A percentile compares a stretch with the other conserved stretches of the same genome.
Evolutionary conservation across 2,329 filamentous ascomycete genomes (phyloP).

Genomic region (Thielaviopsis euricoi): DNA sequence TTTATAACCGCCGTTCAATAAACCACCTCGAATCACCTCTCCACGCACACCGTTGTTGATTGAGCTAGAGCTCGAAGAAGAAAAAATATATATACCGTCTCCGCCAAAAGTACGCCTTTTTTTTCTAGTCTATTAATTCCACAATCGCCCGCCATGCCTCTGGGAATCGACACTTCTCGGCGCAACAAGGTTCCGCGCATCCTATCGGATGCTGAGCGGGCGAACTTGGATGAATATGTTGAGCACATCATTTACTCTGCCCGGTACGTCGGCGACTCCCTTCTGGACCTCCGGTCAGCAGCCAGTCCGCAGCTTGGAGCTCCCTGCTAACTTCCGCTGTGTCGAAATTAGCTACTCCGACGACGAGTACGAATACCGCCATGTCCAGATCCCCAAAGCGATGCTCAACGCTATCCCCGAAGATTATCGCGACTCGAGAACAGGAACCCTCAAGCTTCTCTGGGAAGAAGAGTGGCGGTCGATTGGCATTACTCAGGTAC

Average conservation of each 20-base stretch:
- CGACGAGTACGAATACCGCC: slow-evolving; percentile 85
- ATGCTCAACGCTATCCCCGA: slow-evolving; percentile 96
- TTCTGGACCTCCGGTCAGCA: neutral
- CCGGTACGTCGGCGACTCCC: slow-evolving; percentile 35
- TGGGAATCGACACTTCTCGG: slow-evolving; percentile 60
- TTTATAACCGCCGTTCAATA: too few relatives aligned
- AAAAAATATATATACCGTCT: neutral
- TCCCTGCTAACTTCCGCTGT: slow-evolving; percentile 3
- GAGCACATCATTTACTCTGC: slow-evolving; percentile 92
- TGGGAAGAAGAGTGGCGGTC: slow-evolving; percentile 99
- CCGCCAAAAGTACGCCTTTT: neutral
- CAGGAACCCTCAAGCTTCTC: slow-evolving; percentile 86
- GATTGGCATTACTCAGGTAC: slow-evolving; percentile 89
- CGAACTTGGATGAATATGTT: slow-evolving; percentile 75
- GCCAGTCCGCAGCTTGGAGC: neutral
- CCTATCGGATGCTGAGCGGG: slow-evolving; percentile 65
- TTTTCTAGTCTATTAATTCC: neutral
- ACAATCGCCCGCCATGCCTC: slow-evolving; percentile 13
- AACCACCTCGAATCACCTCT: too few relatives aligned
- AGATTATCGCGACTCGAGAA: slow-evolving; percentile 77
- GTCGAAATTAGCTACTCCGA: slow-evolving; percentile 64
- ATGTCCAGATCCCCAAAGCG: slow-evolving; percentile 91
- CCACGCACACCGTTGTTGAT: neutral
- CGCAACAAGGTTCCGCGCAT: slow-evolving; percentile 76
- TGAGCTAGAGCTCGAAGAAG: neutral